Evolutionary conservation across 805 yeast species (phyloP), one percentile per base, ranked within the genome.

Genomic region (Nematodospora valgi): DNA sequence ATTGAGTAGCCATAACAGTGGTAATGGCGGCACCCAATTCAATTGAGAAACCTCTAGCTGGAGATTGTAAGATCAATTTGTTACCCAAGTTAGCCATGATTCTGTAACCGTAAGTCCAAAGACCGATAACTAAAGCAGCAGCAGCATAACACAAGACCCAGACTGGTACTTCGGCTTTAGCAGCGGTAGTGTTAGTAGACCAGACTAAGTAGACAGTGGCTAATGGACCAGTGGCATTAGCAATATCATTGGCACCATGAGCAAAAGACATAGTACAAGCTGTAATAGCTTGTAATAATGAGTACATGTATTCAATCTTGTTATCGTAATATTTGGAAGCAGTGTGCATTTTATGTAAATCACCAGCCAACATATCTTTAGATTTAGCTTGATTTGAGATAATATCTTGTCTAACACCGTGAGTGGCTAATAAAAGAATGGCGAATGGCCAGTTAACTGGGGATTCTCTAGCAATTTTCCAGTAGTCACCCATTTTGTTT

Each of bases 261-360:
- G 89, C 86, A 57, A 83, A 81, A 2, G 89, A 82, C 82, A 82
- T 81, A 33, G 87, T 82, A 46, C 79, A 73, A 11, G 91, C 89
- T 27, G 89, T 82, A 43, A 82, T 58, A 34, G 78, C 80, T 59
- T 82, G 91, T 36, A 81, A 62, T 43, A 81, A 63, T 3, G 89
- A 76, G 55, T 74, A 82, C 44, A 82, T 58, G 55, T 71, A 79
- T 60, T 82, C 91, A 39, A 79, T 64, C 56, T 78, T 78, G 72
- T 76, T 78, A 54, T 81, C 85, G 58, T 82, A 82, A 49, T 70
- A 76, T 56, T 77, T 79, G 40, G 87, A 77, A 39, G 64, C 64
- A 22, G 64, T 45, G 55, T 80, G 85, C 71, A 80, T 65, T 17
- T 49, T 57, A 31, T 61, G 57, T 32, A 81, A 59, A 43, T 69